Percentiles rank a stretch among this genome's conserved stretches.
Evolutionary conservation across 2,329 filamentous ascomycete species (phyloP).

Genomic region (Colletotrichum sp.): DNA sequence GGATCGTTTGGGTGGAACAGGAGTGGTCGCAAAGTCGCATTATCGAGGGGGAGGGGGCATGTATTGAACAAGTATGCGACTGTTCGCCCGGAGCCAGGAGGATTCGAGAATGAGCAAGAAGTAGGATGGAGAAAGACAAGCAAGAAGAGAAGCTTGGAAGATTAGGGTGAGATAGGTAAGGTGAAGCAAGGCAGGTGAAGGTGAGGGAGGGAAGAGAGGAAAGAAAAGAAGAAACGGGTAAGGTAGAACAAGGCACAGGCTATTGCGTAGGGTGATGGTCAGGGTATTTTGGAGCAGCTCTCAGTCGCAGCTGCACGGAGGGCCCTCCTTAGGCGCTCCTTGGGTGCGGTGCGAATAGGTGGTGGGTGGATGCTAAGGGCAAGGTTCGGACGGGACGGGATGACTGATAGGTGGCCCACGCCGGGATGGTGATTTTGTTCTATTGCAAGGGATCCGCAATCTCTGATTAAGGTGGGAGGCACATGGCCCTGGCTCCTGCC

Average conservation of each 20-base stretch:
- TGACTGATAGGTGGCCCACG: neutral
- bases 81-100: neutral
- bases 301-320: neutral
- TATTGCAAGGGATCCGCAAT: slow-evolving; percentile 16
- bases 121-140: neutral
- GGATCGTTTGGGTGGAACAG: neutral
- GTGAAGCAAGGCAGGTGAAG: neutral
- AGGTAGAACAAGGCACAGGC: neutral
- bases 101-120: neutral
- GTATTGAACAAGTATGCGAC: slow-evolving; percentile 3
- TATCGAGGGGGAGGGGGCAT: slow-evolving; percentile 12
- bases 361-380: neutral
- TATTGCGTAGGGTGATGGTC: slow-evolving; percentile 9
- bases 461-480: neutral
- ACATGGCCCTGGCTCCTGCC: slow-evolving; percentile 12
- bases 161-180: neutral
- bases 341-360: neutral
- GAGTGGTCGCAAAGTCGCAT: slow-evolving; percentile 18
- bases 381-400: slow-evolving; percentile 1
- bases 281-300: slow-evolving; percentile 11
- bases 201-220: neutral
- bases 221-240: neutral
- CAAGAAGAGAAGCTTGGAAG: neutral
- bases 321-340: neutral
- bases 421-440: neutral